These are phyloP conservation scores for Nemania sp. DNA, from an alignment of 2,329 filamentous ascomycete species.

Conservation along the genomic window DNA sequence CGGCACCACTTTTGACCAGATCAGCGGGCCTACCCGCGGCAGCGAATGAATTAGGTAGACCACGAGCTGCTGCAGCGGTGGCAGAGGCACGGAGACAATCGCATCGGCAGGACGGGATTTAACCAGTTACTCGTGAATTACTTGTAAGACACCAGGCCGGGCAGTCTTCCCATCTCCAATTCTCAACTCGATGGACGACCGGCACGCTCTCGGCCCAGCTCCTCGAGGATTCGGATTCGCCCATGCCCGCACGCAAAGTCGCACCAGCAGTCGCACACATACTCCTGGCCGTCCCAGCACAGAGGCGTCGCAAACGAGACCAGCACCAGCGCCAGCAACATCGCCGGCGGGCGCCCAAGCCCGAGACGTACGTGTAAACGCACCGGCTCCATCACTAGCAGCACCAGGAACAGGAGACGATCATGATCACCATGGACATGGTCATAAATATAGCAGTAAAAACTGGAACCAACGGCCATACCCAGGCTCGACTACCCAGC, in stretches of 20 bases:
- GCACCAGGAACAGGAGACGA: neutral
- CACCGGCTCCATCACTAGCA: too few relatives aligned
- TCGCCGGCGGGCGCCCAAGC: too few relatives aligned
- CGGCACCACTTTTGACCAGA: neutral
- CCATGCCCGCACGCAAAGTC: neutral
- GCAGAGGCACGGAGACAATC: neutral
- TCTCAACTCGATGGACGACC: slow-evolving; percentile 17
- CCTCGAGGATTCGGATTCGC: slow-evolving; percentile 11
- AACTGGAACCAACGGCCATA: neutral
- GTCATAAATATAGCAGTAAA: neutral
- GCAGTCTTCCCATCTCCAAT: slow-evolving; percentile 1
- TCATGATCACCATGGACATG: neutral
- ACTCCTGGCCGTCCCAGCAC: too few relatives aligned
- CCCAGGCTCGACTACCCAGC: slow-evolving; percentile 3
- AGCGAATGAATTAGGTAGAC: slow-evolving; percentile 5
- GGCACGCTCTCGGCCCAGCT: slow-evolving; percentile 9
- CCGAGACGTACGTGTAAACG: too few relatives aligned
- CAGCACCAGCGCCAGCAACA: neutral
- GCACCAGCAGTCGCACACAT: too few relatives aligned
- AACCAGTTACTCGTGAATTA: too few relatives aligned
- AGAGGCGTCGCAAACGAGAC: neutral
- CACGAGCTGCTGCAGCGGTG: neutral
- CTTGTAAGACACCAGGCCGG: neutral
- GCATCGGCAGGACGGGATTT: too few relatives aligned
- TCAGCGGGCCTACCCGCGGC: slow-evolving; percentile 5